Conservation (phyloP, 129 eudicot species). For the Apium graveolens region DNA sequence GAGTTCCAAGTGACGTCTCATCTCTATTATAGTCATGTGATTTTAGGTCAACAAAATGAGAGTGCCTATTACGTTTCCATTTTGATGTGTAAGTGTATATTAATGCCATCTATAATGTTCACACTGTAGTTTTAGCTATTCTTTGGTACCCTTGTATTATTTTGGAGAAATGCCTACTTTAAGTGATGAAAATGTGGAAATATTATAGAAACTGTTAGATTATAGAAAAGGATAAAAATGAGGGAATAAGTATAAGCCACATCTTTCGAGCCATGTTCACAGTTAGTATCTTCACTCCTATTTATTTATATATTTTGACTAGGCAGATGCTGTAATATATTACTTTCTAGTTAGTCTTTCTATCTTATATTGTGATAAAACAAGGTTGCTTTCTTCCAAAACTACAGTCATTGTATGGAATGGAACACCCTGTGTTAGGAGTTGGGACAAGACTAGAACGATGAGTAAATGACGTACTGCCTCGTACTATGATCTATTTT, state of each 20-base stretch:
- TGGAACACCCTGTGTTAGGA: not conserved
- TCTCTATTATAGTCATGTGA: not conserved
- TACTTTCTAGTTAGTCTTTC: not conserved
- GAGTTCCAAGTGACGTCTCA: not conserved
- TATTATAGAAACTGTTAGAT: not conserved
- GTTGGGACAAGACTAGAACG: not conserved
- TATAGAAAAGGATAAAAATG: not conserved
- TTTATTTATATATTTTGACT: not conserved
- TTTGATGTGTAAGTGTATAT: not conserved
- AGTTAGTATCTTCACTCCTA: not conserved
- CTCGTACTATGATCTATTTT: not conserved
- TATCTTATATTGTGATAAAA: not conserved
- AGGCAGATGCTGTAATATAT: not conserved
- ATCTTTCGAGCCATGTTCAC: not conserved
- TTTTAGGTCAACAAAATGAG: not conserved
- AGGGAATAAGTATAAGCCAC: not conserved
- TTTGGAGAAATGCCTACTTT: not conserved
- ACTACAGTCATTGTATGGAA: not conserved
- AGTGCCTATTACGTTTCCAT: not conserved
- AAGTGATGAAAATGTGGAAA: not conserved
- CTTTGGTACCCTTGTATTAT: not conserved
- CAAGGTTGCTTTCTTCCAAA: not conserved
- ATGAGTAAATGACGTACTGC: not conserved
- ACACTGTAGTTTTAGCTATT: not conserved
- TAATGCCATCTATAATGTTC: not conserved